Conservation (phyloP, 495 filamentous ascomycete species). For the Venustampulla echinocandica region DNA sequence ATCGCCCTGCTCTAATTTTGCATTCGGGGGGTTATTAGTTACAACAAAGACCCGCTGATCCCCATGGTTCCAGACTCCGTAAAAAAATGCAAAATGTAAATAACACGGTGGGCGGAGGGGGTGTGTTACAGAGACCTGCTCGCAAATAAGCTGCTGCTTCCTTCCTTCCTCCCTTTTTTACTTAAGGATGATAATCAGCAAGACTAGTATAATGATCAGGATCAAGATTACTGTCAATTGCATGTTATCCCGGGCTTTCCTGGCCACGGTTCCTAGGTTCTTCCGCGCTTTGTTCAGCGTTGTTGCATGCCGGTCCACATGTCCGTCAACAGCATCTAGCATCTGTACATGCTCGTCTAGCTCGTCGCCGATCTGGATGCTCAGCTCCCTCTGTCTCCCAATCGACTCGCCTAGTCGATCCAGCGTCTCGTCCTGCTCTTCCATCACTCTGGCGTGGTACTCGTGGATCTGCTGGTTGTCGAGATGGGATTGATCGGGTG, state of each 20-base stretch:
- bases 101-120: too few species aligned
- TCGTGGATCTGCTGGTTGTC: slow-evolving; percentile 80
- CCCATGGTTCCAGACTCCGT: too few species aligned
- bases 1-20: too few species aligned
- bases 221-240: slow-evolving; percentile 69
- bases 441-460: slow-evolving; percentile 70
- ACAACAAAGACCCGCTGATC: too few species aligned
- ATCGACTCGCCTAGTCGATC: slow-evolving; percentile 79
- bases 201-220: slow-evolving; percentile 66
- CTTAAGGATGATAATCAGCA: slow-evolving; percentile 73
- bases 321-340: slow-evolving; percentile 78
- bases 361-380: slow-evolving; percentile 94
- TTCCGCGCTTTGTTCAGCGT: slow-evolving; percentile 65
- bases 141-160: too few species aligned
- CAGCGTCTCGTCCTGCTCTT: slow-evolving; percentile 87
- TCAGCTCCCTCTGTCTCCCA: slow-evolving; percentile 83
- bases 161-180: slow-evolving; percentile 28
- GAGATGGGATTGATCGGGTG: slow-evolving; percentile 53
- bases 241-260: slow-evolving; percentile 69
- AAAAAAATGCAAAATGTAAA: too few species aligned
- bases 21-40: too few species aligned
- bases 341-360: slow-evolving; percentile 81
- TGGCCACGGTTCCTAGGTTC: slow-evolving; percentile 58
- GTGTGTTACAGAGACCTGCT: too few species aligned
- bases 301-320: slow-evolving; percentile 70